Evolutionary conservation across 2,329 filamentous ascomycete species (phyloP), one percentile per base, ranked within the genome.

Genomic region (Scedosporium minutisporum): DNA sequence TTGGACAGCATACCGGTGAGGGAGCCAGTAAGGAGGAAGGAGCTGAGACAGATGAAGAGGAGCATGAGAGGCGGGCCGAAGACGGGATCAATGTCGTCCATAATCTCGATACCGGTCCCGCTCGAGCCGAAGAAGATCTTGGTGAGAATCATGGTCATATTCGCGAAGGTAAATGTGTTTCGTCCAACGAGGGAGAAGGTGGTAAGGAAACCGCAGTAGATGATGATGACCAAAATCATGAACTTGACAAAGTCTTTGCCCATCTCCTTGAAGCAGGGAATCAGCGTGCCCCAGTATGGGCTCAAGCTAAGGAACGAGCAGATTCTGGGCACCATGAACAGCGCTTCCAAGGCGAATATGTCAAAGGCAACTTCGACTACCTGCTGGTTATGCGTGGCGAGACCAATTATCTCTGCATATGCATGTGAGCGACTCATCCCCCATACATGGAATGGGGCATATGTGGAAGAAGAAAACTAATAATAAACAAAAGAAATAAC

Each of bases 241-340:
- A 95, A 96, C 70, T 93, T 93, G 72, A 93, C 74, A 71, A 96
- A 96, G 71, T 96, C 91, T 74, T 93, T 93, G 46, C 89, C 89
- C 93, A 97, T 97, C 72, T 93, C 91, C 72, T 95, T 95, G 60
- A 97, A 80, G 66, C 93, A 96, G 0, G 92, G 93, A 64, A 97
- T 93, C 58, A 95, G 74, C 0, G 89, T 95, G 51, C 91, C 93
- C 82, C 95, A 97, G 72, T 96, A 96, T 1, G 91, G 90, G 68
- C 91, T 91, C 66, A 97, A 75, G 71, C 89, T 93, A 65, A 96
- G 81, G 61, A 97, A 82, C 14, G 92, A 96, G 76, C 89, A 96
- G 67, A 96, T 89, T 64, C 90, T 87, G 16, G 93, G 93, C 21
- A 96, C 89, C 74, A 97, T 87, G 72, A 97, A 93, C 9, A 97